These are phyloP conservation scores for Phoenix dactylifera DNA, from an alignment of 176 grass and related monocot species.

Conservation along the genomic window DNA sequence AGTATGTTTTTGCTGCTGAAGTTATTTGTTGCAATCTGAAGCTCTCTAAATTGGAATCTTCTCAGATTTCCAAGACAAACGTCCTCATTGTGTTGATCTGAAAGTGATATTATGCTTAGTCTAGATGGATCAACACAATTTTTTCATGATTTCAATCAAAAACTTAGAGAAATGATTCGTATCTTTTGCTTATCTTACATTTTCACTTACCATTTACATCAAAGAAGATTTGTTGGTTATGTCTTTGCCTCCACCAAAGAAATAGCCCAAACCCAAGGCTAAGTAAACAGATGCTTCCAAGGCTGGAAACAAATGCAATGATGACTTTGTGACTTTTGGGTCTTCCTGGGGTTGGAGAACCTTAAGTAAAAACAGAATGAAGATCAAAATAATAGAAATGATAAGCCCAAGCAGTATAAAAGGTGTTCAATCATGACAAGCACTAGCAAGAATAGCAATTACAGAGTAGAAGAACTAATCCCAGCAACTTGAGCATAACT, in stretches of 20 bases:
- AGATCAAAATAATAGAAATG: constrained; percentile 6
- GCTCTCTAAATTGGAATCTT: constrained; percentile 75
- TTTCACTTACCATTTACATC: constrained; percentile 48
- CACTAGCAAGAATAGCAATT: no score
- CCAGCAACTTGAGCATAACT: no score
- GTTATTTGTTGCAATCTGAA: constrained; percentile 64
- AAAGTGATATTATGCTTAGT: not conserved
- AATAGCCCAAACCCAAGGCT: constrained; percentile 35
- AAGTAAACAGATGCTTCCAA: constrained; percentile 43
- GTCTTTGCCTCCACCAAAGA: constrained; percentile 53
- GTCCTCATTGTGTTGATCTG: constrained; percentile 58
- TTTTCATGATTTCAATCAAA: not conserved
- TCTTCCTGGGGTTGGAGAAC: constrained; percentile 23
- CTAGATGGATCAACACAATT: not conserved
- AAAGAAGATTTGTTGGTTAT: constrained; percentile 46
- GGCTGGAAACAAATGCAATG: constrained; percentile 51
- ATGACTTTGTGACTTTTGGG: constrained; percentile 38
- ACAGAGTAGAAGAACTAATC: no score
- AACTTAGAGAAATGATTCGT: not conserved
- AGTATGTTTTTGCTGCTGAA: constrained; percentile 72
- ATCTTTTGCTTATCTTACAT: not conserved
- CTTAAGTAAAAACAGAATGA: constrained; percentile 31
- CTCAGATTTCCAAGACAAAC: constrained; percentile 52
- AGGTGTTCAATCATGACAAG: not conserved
- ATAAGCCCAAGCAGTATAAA: not conserved